phyloP scores from a whole-genome alignment of 768 basidiomycete species.

The Lentinula edodes region DNA sequence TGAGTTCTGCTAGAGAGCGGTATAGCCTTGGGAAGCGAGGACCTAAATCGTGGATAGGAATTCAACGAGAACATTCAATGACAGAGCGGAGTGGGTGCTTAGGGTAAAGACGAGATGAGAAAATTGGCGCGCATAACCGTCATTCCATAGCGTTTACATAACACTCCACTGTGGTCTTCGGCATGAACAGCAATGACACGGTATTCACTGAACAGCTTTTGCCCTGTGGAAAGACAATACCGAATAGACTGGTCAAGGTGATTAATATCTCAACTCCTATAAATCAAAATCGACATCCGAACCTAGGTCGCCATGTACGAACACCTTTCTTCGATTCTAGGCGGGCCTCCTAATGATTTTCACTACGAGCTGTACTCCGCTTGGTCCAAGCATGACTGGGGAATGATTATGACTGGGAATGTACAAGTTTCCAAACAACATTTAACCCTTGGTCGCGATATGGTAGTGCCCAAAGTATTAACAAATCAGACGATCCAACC shows the following conservation, averaged over 20 bases:
- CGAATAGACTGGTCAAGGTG: slow-evolving; percentile 54
- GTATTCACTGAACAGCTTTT: slow-evolving; percentile 13
- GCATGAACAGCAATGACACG: not conserved
- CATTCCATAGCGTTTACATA: no score
- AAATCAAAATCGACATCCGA: not conserved
- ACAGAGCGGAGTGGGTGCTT: not conserved
- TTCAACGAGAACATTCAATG: not conserved
- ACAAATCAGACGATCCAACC: slow-evolving; percentile 38
- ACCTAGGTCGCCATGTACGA: slow-evolving; percentile 87
- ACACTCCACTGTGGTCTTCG: not conserved
- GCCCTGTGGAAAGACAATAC: slow-evolving; percentile 35
- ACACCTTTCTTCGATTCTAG: slow-evolving; percentile 57
- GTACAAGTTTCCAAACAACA: slow-evolving; percentile 63
- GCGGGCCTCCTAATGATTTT: slow-evolving; percentile 65
- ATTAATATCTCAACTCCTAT: not conserved
- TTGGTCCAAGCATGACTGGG: slow-evolving; percentile 80
- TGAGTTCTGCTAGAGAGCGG: slow-evolving; percentile 7
- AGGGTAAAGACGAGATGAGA: not conserved
- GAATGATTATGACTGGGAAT: slow-evolving; percentile 86
- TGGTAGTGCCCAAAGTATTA: slow-evolving; percentile 47
- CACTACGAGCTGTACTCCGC: slow-evolving; percentile 63
- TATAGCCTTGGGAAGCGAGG: not conserved
- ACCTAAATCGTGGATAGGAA: not conserved
- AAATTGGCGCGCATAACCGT: not conserved
- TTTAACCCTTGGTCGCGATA: slow-evolving; percentile 67